phyloP scores from a whole-genome alignment of 176 grass and related monocot genomes.

The Avena sativa region DNA sequence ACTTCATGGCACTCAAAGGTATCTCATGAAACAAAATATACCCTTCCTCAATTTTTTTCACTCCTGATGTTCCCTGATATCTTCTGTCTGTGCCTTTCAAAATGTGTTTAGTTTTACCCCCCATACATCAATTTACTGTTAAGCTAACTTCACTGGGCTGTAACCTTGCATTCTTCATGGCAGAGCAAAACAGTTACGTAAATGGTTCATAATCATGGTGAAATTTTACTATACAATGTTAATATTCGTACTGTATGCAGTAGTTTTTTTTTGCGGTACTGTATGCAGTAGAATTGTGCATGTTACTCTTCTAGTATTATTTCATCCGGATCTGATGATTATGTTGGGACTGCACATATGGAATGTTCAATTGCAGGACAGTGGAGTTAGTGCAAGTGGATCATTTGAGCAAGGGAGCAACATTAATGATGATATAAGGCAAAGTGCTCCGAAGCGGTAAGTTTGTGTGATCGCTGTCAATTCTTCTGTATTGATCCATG shows the following conservation, averaged over 20 bases:
- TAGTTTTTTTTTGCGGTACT: too few species aligned
- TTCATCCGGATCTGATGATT: neutral
- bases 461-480: constrained; percentile 15
- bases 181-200: constrained; percentile 1
- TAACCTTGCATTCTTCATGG: constrained; percentile 23
- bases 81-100: neutral
- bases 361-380: constrained; percentile 63
- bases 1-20: constrained; percentile 78
- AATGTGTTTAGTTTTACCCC: neutral
- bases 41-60: neutral
- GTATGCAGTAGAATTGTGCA: neutral
- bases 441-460: constrained; percentile 73
- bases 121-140: neutral
- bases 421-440: constrained; percentile 82
- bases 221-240: neutral
- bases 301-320: constrained; percentile 34
- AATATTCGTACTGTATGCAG: constrained; percentile 9
- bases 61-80: neutral
- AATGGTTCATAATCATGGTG: neutral
- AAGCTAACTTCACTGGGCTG: neutral
- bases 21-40: neutral
- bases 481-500: constrained; percentile 34
- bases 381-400: constrained; percentile 77
- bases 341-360: constrained; percentile 9
- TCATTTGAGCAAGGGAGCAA: constrained; percentile 90